Evolutionary conservation across 257 asterid genomes (phyloP).

Genomic region (Avicennia marina): DNA sequence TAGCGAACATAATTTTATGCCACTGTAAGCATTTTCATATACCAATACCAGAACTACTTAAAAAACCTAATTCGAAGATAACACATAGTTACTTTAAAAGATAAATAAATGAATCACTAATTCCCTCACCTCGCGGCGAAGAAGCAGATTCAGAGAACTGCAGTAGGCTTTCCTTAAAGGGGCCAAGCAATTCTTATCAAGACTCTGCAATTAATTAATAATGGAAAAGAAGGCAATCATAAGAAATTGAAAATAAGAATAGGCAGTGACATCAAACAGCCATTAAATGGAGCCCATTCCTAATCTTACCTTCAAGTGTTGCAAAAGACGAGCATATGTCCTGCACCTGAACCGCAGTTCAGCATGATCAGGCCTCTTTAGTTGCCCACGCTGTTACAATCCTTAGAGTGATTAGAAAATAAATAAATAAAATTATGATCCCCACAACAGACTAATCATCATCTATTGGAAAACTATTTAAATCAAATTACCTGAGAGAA

Average conservation of each 20-base stretch:
- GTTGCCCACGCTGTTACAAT: conserved; percentile 78
- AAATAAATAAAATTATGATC: not conserved
- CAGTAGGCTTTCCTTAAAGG: conserved; percentile 94
- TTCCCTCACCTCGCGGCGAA: conserved; percentile 84
- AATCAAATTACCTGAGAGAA: conserved; percentile 76
- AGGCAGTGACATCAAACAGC: conserved; percentile 11
- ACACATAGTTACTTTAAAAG: too few relatives aligned
- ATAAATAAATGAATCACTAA: conserved; percentile 9
- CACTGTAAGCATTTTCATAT: too few relatives aligned
- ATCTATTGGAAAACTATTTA: conserved; percentile 17
- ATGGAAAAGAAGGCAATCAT: conserved; percentile 9
- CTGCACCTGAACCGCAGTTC: conserved; percentile 92
- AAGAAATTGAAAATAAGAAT: conserved; percentile 17
- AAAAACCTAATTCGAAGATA: not conserved
- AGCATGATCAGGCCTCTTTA: conserved; percentile 97
- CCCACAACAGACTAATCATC: conserved; percentile 13
- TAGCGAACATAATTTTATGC: too few relatives aligned
- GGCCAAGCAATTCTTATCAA: conserved; percentile 77
- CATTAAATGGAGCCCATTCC: not conserved
- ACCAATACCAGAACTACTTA: too few relatives aligned
- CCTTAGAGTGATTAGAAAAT: conserved; percentile 21
- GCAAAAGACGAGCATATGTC: conserved; percentile 98
- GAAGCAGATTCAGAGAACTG: conserved; percentile 85
- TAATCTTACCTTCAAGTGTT: conserved; percentile 79
- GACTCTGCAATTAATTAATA: conserved; percentile 54